Percentiles rank a stretch among this genome's conserved stretches.
These are phyloP conservation scores for Citrus hindsii DNA, from an alignment of 345 rosid species.

Conservation along the genomic window DNA sequence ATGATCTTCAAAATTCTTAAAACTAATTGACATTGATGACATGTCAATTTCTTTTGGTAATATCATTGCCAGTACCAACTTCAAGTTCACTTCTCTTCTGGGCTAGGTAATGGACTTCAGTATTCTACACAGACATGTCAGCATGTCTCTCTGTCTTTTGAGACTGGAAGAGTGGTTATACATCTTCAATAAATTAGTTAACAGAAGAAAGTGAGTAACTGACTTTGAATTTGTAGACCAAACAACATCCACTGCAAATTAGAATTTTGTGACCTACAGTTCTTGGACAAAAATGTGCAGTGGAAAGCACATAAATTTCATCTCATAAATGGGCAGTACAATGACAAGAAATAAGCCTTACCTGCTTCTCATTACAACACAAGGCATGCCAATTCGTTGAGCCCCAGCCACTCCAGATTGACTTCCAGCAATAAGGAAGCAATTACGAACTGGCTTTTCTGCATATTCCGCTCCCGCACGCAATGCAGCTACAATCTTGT, in stretches of 20 bases:
- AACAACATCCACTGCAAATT: background rate
- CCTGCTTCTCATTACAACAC: constrained; percentile 89
- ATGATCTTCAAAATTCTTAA: background rate
- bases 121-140: background rate
- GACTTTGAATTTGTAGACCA: background rate
- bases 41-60: background rate
- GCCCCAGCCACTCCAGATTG: constrained; percentile 78
- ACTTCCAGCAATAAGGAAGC: constrained; percentile 87
- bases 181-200: too few relatives aligned
- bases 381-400: constrained; percentile 80
- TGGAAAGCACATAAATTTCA: background rate
- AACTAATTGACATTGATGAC: background rate
- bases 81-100: background rate
- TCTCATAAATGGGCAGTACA: background rate
- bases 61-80: background rate
- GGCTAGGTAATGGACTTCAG: background rate
- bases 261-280: background rate
- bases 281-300: background rate
- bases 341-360: constrained; percentile 19
- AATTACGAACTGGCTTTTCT: constrained; percentile 50
- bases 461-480: constrained; percentile 85
- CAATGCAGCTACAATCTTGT: constrained; percentile 72
- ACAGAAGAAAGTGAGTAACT: background rate
- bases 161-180: background rate
- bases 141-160: background rate